Evolutionary conservation across 768 basidiomycete species (phyloP), one percentile per base, ranked within the genome.

Genomic region (Leccinum obscurum): DNA sequence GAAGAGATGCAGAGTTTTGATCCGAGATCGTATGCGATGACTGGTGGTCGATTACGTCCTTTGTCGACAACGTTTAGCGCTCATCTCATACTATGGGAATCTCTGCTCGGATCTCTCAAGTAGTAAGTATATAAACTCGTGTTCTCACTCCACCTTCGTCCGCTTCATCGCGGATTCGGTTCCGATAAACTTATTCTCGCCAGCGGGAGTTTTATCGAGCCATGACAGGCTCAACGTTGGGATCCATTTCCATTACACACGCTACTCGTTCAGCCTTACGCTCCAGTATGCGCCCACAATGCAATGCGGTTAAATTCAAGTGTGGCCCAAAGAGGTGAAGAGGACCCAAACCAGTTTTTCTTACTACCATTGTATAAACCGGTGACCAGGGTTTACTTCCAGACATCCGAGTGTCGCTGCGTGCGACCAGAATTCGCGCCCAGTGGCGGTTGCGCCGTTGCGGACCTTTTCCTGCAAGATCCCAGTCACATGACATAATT

Each of bases 401-500:
- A 39, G 30, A 56, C 55, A 48, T 59, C 54, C 44, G 44, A 52
- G 17, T 39, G 15, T 14, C 4, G 39, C 11, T 41, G 15, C 39
- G 17, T n/a, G n/a, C 41, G 4, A n/a, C 41, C n/a, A n/a, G 9
- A 41, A n/a, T 7, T 41, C 8, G 8, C 39, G 34, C 34, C 34
- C 13, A 34, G 7, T 17, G 48, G 22, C 32, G 49, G 28, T 30
- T 53, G 20, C 34, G 22, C 32, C 41, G 28, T 30, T 53, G 22
- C 34, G 35, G 35, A 32, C 34, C 22, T 57, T 65, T 63, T 59
- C 53, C 52, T 56, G 59, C 55, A 57, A 34, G 34, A 34, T 34
- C 11, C 59, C 55, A 35, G 54, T 57, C 46, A 49, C 51, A 26
- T 66, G 60, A 66, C 67, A 57, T 64, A 58, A 62, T n/a, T 30